phyloP scores from a whole-genome alignment of 164 flowering plant genomes.

The Euptelea pleiosperma region DNA sequence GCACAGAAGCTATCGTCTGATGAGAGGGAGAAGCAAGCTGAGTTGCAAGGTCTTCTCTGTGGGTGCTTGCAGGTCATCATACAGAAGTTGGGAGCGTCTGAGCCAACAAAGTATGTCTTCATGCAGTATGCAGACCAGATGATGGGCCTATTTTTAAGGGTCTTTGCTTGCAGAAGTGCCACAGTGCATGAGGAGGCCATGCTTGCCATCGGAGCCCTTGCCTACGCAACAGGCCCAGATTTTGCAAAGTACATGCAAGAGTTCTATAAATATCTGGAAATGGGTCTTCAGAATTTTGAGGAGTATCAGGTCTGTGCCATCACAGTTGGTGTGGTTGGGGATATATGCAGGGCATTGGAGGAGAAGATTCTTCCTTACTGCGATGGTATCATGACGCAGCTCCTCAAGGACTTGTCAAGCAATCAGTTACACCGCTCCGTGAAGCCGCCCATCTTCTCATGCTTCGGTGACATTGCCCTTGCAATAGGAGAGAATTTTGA shows the following conservation, averaged over 20 bases:
- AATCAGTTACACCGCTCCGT: conserved; percentile 68
- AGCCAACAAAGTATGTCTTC: conserved; percentile 46
- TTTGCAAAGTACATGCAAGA: conserved; percentile 67
- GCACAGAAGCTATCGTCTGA: conserved; percentile 52
- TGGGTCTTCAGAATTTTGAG: conserved; percentile 77
- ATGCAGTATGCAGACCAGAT: conserved; percentile 66
- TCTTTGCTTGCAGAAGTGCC: conserved; percentile 64
- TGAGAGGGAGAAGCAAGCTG: conserved; percentile 55
- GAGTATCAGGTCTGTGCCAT: conserved; percentile 76
- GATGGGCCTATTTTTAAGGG: conserved; percentile 60
- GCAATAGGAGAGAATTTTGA: conserved; percentile 70
- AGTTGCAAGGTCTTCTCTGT: conserved; percentile 64
- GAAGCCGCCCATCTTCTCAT: conserved; percentile 71
- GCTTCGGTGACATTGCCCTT: conserved; percentile 67
- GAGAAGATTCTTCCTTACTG: conserved; percentile 60
- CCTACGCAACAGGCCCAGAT: conserved; percentile 53
- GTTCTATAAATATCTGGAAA: conserved; percentile 58
- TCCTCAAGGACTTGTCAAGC: conserved; percentile 59
- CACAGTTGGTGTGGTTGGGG: conserved; percentile 71
- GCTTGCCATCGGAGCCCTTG: conserved; percentile 70
- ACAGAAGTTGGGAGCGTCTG: conserved; percentile 60
- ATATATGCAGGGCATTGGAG: conserved; percentile 65
- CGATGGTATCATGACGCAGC: conserved; percentile 71
- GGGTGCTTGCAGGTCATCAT: conserved; percentile 70
- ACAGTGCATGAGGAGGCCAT: conserved; percentile 71